These are phyloP conservation scores for Xylaria sp. DNA, from an alignment of 2,329 filamentous ascomycete genomes.

Conservation along the genomic window DNA sequence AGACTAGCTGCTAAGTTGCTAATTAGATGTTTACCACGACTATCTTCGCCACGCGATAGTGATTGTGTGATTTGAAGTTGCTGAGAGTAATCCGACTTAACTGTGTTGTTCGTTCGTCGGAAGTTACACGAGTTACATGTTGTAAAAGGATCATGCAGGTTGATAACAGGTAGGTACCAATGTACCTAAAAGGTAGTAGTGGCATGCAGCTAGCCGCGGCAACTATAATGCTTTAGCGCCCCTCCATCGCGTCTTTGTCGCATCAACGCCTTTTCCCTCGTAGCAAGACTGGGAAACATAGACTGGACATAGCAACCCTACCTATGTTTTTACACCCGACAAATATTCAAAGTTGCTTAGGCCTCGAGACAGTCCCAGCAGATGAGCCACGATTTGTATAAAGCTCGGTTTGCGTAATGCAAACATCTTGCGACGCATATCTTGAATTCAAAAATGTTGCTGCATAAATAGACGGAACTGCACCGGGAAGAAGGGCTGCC, in stretches of 20 bases:
- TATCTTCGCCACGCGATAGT: not conserved
- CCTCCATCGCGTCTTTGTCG: not conserved
- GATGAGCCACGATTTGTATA: not conserved
- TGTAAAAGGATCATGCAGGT: not conserved
- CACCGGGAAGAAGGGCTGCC: not conserved
- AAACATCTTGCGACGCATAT: not conserved
- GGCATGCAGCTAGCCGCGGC: not conserved
- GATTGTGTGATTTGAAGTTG: not conserved
- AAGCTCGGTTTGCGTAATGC: not conserved
- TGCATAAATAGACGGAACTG: not conserved
- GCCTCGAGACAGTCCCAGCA: not conserved
- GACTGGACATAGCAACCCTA: not conserved
- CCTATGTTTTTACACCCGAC: not conserved
- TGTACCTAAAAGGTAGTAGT: not conserved
- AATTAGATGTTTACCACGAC: conserved; percentile 4
- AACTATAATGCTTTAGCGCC: conserved; percentile 4
- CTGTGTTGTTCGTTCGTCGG: not conserved
- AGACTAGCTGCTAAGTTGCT: conserved; percentile 32
- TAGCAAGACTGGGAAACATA: not conserved
- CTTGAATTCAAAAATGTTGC: conserved; percentile 2
- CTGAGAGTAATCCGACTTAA: not conserved
- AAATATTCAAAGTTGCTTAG: not conserved
- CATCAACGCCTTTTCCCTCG: not conserved
- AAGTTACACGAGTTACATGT: not conserved
- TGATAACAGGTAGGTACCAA: no score